phyloP scores from a whole-genome alignment of 164 flowering plant genomes.

The Brasenia schreberi region DNA sequence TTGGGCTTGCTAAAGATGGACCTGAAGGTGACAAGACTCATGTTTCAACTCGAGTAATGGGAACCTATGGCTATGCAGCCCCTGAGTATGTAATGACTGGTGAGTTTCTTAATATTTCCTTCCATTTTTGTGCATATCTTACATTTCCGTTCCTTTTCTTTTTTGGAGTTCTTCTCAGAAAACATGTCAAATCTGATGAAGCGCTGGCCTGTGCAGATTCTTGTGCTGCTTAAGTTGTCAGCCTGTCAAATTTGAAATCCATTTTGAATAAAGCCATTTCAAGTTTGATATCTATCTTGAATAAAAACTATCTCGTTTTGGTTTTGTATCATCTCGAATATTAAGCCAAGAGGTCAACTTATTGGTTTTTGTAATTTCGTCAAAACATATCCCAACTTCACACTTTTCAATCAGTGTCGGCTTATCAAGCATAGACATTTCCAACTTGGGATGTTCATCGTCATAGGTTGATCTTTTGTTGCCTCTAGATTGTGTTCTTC shows the following conservation, averaged over 20 bases:
- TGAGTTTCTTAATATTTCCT: slow-evolving; percentile 2
- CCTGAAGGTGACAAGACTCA: slow-evolving; percentile 23
- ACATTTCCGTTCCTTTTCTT: neutral
- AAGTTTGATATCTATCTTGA: too few species aligned
- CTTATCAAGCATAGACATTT: neutral
- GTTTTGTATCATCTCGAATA: neutral
- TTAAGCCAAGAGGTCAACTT: neutral
- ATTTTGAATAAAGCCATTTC: too few species aligned
- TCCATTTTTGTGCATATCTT: neutral
- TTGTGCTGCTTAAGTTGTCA: neutral
- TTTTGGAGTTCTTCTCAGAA: neutral
- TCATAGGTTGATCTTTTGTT: too few species aligned
- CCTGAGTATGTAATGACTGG: slow-evolving; percentile 28
- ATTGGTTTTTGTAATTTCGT: neutral
- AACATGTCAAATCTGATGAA: neutral
- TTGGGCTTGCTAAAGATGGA: slow-evolving; percentile 24
- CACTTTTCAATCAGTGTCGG: neutral
- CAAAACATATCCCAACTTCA: neutral
- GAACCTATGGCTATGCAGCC: slow-evolving; percentile 24
- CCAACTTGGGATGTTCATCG: too few species aligned
- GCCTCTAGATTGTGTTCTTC: too few species aligned
- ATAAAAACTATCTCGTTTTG: neutral
- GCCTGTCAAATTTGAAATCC: too few species aligned
- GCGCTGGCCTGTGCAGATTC: too few species aligned
- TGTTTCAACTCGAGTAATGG: slow-evolving; percentile 24